Evolutionary conservation across 2,329 filamentous ascomycete genomes (phyloP).

Genomic region (Diplodia seriata): DNA sequence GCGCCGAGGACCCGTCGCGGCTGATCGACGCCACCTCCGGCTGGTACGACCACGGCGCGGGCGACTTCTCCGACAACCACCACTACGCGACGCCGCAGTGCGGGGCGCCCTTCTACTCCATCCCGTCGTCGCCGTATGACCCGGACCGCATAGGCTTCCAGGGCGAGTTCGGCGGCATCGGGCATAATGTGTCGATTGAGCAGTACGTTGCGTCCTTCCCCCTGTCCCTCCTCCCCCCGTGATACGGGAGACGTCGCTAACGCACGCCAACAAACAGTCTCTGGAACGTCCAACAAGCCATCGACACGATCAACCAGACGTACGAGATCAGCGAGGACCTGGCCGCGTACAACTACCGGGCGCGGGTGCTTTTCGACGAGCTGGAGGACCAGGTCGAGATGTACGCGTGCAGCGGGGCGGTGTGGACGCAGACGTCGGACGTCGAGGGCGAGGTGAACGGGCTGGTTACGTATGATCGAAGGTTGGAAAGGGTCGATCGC

Average conservation of each 20-base stretch:
- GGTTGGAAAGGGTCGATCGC: slow-evolving; percentile 63
- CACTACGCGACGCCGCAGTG: slow-evolving; percentile 76
- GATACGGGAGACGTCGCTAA: too few species aligned
- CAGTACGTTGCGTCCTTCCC: slow-evolving; percentile 55
- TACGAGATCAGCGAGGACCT: slow-evolving; percentile 69
- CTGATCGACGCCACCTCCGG: slow-evolving; percentile 69
- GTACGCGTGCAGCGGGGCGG: slow-evolving; percentile 69
- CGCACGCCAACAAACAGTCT: too few species aligned
- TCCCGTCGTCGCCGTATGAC: slow-evolving; percentile 63
- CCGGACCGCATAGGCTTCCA: slow-evolving; percentile 69
- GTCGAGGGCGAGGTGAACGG: slow-evolving; percentile 79
- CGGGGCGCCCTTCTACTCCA: slow-evolving; percentile 72
- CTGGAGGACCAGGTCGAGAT: slow-evolving; percentile 58
- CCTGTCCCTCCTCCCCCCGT: background rate
- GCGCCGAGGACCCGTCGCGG: slow-evolving; percentile 66
- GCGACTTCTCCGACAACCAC: slow-evolving; percentile 72
- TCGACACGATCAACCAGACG: slow-evolving; percentile 68
- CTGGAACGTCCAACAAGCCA: slow-evolving; percentile 68
- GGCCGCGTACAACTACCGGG: slow-evolving; percentile 71
- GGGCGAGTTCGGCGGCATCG: slow-evolving; percentile 75
- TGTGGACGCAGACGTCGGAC: slow-evolving; percentile 78
- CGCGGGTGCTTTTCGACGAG: slow-evolving; percentile 59
- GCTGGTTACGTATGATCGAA: slow-evolving; percentile 71
- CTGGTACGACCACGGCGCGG: slow-evolving; percentile 72
- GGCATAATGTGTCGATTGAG: slow-evolving; percentile 67